A percentile compares a stretch with the other conserved stretches of the same genome.
phyloP scores from a whole-genome alignment of 352 stramenopile genomes.

The Phytophthora litchii region DNA sequence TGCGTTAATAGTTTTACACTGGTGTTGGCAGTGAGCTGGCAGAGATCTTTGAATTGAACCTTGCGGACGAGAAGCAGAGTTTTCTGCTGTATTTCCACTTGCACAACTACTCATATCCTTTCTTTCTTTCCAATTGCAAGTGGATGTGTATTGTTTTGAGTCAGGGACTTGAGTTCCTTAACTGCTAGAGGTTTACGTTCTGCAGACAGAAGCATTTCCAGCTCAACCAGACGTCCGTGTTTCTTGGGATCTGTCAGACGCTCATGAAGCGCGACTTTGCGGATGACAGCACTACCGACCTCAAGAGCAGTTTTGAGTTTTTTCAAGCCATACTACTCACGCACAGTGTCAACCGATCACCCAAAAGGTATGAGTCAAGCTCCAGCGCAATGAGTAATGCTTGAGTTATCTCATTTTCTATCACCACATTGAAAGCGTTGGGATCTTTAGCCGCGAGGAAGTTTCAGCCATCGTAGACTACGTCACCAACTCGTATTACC shows the following conservation, averaged over 20 bases:
- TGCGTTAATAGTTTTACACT: constrained; percentile 2
- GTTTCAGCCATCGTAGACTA: constrained; percentile 71
- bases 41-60: constrained; percentile 57
- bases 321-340: constrained; percentile 69
- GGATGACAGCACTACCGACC: constrained; percentile 45
- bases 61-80: constrained; percentile 39
- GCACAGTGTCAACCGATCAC: constrained; percentile 73
- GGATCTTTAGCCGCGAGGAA: constrained; percentile 59
- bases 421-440: constrained; percentile 39
- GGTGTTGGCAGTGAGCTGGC: constrained; percentile 42
- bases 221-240: constrained; percentile 59
- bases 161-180: constrained; percentile 15
- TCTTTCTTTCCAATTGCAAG: not conserved
- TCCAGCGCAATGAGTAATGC: not conserved
- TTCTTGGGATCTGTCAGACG: constrained; percentile 70
- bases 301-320: constrained; percentile 56
- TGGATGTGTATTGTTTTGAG: not conserved
- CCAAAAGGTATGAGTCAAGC: constrained; percentile 65
- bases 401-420: not conserved
- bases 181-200: constrained; percentile 48
- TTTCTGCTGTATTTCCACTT: constrained; percentile 63
- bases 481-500: constrained; percentile 80
- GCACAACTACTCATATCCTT: constrained; percentile 78
- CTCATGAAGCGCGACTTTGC: constrained; percentile 70
- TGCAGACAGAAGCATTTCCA: constrained; percentile 66